Conservation (phyloP, 768 basidiomycete genomes). For the Rhizopogon vesiculosus region DNA sequence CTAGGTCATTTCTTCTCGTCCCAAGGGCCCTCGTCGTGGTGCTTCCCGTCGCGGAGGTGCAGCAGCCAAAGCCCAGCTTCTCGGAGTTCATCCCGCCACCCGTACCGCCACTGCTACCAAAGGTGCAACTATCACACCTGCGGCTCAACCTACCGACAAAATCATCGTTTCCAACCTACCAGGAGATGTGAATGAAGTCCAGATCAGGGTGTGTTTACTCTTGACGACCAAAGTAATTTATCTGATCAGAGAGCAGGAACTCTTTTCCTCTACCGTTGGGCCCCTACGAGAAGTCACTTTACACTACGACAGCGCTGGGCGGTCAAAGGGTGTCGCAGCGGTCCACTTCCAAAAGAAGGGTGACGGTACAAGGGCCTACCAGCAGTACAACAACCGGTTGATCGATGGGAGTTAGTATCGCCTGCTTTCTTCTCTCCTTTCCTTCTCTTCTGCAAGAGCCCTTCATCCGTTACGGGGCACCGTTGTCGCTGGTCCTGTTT, state of each 20-base stretch:
- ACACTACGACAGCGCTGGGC: conserved; percentile 78
- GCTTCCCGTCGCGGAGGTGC: conserved; percentile 33
- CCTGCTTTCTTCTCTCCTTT: conserved; percentile 31
- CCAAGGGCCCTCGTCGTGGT: conserved; percentile 39
- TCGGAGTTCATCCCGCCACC: conserved; percentile 47
- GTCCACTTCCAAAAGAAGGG: conserved; percentile 84
- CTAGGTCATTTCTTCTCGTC: conserved; percentile 67
- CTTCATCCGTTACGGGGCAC: conserved; percentile 12
- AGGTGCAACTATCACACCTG: conserved; percentile 34
- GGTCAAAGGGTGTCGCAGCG: conserved; percentile 87
- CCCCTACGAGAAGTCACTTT: conserved; percentile 80
- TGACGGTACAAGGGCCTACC: conserved; percentile 87
- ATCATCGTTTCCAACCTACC: conserved; percentile 97
- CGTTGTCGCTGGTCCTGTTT: conserved; percentile 17
- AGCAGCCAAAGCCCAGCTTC: conserved; percentile 51
- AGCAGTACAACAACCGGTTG: conserved; percentile 96
- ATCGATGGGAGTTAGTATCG: conserved; percentile 99
- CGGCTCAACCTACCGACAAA: conserved; percentile 59
- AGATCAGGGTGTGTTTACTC: conserved; percentile 68
- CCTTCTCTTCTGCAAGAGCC: conserved; percentile 20
- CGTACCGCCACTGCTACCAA: conserved; percentile 44
- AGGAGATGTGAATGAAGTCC: conserved; percentile 84
- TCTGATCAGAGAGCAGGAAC: conserved; percentile 54
- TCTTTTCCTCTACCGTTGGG: conserved; percentile 89
- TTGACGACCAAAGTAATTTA: not conserved